Conservation (phyloP, 2,329 filamentous ascomycete species). For the Xylariales sp. region DNA sequence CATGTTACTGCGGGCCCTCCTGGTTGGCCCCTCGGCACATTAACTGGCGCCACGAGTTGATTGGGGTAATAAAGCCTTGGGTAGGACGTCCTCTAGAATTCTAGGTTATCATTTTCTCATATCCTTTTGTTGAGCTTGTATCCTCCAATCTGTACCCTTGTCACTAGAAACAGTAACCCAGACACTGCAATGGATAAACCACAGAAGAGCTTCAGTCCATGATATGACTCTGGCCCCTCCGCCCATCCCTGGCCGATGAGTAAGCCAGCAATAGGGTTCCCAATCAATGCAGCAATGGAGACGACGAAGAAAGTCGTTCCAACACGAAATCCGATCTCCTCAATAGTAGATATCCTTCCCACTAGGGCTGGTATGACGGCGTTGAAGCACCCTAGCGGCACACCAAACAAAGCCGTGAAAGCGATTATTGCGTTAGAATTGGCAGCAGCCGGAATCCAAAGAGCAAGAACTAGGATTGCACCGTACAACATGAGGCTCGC, state of each 20-base stretch:
- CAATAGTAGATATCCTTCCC: conserved; percentile 75
- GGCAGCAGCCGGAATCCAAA: conserved; percentile 18
- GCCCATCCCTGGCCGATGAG: conserved; percentile 72
- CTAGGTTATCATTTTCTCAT: background rate
- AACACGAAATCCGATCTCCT: conserved; percentile 74
- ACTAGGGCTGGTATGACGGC: conserved; percentile 71
- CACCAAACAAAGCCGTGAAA: conserved; percentile 21
- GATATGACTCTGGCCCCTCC: conserved; percentile 64
- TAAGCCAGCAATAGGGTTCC: conserved; percentile 52
- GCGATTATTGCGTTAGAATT: conserved; percentile 19
- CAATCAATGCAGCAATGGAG: conserved; percentile 72
- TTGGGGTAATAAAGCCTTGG: too few species aligned
- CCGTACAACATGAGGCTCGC: conserved; percentile 69
- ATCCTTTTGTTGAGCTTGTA: conserved; percentile 13
- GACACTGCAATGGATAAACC: conserved; percentile 60
- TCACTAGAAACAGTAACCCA: conserved; percentile 12
- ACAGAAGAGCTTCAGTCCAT: conserved; percentile 72
- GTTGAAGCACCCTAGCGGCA: conserved; percentile 69
- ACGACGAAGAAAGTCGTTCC: conserved; percentile 72
- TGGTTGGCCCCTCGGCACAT: too few species aligned
- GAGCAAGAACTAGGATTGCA: conserved; percentile 69
- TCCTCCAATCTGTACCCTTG: conserved; percentile 18
- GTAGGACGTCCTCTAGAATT: too few species aligned
- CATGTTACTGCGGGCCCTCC: too few species aligned
- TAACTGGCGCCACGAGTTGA: too few species aligned